Evolutionary conservation across 1,284 basidiomycete genomes (phyloP).

Genomic region (Bondarzewia mesenterica): DNA sequence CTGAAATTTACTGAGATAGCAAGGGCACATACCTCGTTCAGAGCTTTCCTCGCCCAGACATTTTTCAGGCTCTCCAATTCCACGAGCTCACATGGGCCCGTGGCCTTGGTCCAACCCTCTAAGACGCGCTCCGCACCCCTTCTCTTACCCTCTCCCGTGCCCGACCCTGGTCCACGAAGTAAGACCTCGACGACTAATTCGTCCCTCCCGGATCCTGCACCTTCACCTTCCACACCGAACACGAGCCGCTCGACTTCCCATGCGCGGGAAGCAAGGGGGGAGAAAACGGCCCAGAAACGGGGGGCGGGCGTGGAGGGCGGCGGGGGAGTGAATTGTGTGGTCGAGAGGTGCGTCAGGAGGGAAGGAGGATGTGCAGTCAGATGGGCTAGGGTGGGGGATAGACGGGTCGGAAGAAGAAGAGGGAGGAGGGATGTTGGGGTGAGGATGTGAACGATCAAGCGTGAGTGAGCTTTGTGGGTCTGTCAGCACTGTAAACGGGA

Average conservation of each 20-base stretch:
- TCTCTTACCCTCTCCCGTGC: constrained; percentile 29
- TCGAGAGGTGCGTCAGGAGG: constrained; percentile 55
- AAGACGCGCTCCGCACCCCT: constrained; percentile 51
- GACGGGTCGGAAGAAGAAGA: constrained; percentile 49
- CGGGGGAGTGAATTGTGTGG: constrained; percentile 59
- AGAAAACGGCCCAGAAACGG: constrained; percentile 71
- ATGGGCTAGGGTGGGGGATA: constrained; percentile 61
- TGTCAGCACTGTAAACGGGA: constrained; percentile 6
- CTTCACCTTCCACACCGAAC: constrained; percentile 46
- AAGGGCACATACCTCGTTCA: constrained; percentile 31
- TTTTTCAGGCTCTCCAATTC: constrained; percentile 40
- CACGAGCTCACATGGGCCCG: constrained; percentile 34
- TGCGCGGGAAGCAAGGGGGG: constrained; percentile 50
- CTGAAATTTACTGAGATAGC: neutral
- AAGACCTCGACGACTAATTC: constrained; percentile 63
- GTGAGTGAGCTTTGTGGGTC: constrained; percentile 43
- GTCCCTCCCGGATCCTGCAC: constrained; percentile 23
- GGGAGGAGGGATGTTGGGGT: constrained; percentile 43
- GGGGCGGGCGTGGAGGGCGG: constrained; percentile 51
- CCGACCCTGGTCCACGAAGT: constrained; percentile 28
- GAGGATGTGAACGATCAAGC: constrained; percentile 58
- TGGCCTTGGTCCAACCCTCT: constrained; percentile 49
- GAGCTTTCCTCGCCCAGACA: constrained; percentile 34
- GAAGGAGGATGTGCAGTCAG: constrained; percentile 58
- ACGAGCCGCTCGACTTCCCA: constrained; percentile 55